A percentile compares a stretch with the other conserved stretches of the same genome.
These are phyloP conservation scores for Aleurites moluccanus DNA, from an alignment of 441 rosid genomes.

Conservation along the genomic window DNA sequence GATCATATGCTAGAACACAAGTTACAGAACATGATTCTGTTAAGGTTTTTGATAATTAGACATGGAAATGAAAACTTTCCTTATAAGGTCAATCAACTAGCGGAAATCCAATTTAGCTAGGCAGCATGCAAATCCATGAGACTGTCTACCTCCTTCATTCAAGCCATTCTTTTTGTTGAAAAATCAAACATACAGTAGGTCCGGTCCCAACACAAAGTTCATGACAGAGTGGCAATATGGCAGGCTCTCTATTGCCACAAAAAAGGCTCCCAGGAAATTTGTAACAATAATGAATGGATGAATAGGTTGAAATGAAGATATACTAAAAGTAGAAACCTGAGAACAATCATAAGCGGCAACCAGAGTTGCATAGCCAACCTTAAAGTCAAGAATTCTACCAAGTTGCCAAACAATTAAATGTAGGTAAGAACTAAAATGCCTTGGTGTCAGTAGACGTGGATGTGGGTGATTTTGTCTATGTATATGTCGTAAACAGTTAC, in stretches of 20 bases:
- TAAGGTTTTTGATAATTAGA: slow-evolving; percentile 1
- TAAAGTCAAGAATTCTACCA: neutral
- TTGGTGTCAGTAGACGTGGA: neutral
- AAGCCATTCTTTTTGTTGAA: neutral
- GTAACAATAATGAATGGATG: neutral
- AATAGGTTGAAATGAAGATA: neutral
- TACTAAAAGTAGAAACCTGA: neutral
- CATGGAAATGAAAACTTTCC: neutral
- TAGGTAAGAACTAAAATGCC: neutral
- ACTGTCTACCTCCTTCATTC: neutral
- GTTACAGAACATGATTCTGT: neutral
- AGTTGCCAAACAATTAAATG: neutral
- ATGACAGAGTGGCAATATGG: neutral
- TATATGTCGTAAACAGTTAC: slow-evolving; percentile 43
- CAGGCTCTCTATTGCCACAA: neutral
- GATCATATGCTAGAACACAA: neutral
- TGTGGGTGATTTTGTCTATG: neutral
- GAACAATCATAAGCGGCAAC: neutral
- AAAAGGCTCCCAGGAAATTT: neutral
- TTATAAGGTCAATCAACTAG: neutral
- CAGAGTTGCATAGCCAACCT: neutral
- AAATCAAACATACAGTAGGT: neutral
- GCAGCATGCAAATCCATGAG: neutral
- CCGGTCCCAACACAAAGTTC: slow-evolving; percentile 14
- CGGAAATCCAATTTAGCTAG: neutral